Evolutionary conservation across 2,329 filamentous ascomycete genomes (phyloP).

Genomic region (Trichoderma afroharzianum): DNA sequence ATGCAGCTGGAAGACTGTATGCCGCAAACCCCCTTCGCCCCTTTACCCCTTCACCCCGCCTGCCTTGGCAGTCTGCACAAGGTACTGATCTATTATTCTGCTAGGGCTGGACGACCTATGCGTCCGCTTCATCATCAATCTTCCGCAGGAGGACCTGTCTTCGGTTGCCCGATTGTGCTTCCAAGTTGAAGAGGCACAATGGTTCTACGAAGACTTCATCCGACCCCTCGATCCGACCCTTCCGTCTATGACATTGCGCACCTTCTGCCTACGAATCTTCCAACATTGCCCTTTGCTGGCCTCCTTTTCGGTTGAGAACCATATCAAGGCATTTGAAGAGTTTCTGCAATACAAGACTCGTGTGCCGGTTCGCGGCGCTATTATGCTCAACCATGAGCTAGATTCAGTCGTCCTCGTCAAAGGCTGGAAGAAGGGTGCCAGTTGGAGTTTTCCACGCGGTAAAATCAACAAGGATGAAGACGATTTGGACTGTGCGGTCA

Average conservation of each 20-base stretch:
- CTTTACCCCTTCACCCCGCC: too few relatives aligned
- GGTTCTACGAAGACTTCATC: slow-evolving; percentile 99
- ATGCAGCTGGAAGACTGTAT: slow-evolving; percentile 89
- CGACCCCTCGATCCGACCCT: slow-evolving; percentile 81
- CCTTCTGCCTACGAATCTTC: slow-evolving; percentile 87
- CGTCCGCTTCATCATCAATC: slow-evolving; percentile 96
- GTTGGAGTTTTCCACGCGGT: slow-evolving; percentile 93
- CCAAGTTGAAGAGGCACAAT: slow-evolving; percentile 98
- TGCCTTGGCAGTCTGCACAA: not conserved
- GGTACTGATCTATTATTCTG: slow-evolving; percentile 25
- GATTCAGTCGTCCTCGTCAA: slow-evolving; percentile 90
- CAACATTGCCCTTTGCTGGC: slow-evolving; percentile 88
- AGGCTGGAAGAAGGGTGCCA: slow-evolving; percentile 95
- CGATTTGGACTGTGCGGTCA: slow-evolving; percentile 87
- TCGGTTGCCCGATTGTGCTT: slow-evolving; percentile 95
- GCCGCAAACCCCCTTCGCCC: not conserved
- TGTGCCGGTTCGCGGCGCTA: slow-evolving; percentile 89
- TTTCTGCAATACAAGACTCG: slow-evolving; percentile 93
- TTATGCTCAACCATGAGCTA: slow-evolving; percentile 91
- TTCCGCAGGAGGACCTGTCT: slow-evolving; percentile 84
- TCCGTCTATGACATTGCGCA: slow-evolving; percentile 78
- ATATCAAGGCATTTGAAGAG: slow-evolving; percentile 80
- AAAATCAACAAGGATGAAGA: slow-evolving; percentile 98
- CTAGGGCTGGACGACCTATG: slow-evolving; percentile 94
- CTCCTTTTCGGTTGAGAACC: slow-evolving; percentile 71